Evolutionary conservation across 306 rosid genomes (phyloP), one percentile per base, ranked within the genome.

Genomic region (Sindora glabra): DNA sequence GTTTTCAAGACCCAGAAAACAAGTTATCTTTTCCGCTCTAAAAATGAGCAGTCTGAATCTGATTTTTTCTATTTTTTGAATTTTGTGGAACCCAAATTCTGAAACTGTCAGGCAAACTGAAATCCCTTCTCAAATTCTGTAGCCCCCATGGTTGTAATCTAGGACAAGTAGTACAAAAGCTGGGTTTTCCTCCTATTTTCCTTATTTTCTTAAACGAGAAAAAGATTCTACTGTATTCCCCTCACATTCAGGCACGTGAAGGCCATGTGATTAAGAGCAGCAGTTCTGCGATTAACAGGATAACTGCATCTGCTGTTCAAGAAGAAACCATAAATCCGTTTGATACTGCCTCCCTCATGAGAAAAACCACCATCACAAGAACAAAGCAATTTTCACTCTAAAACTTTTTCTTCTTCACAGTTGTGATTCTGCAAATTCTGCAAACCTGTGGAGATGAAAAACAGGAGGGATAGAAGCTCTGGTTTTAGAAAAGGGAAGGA

Each of bases 401-500:
- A 49, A 55, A 56, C 16, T 16, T 48, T 59, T 52, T 47, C 64
- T 51, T 48, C n/a, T 68, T 67, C 23, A 48, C 64, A 72, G 65
- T 57, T 66, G 36, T 51, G 14, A 25, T 55, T 23, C 62, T 7
- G 33, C 60, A 65, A 48, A 16, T 19, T 74, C 74, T 51, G 41
- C 46, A 61, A 77, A 77, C 70, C 72, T 53, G 59, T 41, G 57
- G 8, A 33, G 62, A 59, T 57, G 52, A 60, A 71, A 56, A 45
- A 59, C 76, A 64, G 73, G 71, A 70, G 63, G 48, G 23, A 14
- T 61, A 65, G 58, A 30, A 71, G 59, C 57, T 70, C 74, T 59
- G 22, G 34, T 21, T 18, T 44, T 58, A 45, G 60, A 42, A 65
- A 57, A 55, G 15, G 25, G 41, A 52, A 18, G 26, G 36, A 59